These are phyloP conservation scores for Syzygium syzygioides DNA, from an alignment of 441 rosid genomes.

Conservation along the genomic window DNA sequence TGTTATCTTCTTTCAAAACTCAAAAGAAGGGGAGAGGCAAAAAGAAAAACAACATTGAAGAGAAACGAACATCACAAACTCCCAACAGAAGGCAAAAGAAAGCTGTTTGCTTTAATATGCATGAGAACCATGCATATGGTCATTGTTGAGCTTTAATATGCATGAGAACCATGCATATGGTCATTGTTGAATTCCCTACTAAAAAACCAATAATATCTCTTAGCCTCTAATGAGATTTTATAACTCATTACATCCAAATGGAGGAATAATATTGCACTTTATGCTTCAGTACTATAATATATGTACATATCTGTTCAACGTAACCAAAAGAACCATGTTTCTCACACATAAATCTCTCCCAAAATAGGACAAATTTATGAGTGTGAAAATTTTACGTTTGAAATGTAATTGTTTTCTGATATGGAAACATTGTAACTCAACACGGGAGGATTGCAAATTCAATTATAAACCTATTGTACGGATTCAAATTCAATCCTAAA, in stretches of 20 bases:
- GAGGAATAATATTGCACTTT: not conserved
- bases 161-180: not conserved
- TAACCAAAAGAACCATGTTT: not conserved
- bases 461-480: not conserved
- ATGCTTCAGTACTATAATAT: not conserved
- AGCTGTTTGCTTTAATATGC: not conserved
- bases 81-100: not conserved
- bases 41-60: not conserved
- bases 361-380: not conserved
- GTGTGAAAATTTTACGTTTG: not conserved
- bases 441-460: not conserved
- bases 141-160: not conserved
- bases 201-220: not conserved
- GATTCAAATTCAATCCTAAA: not conserved
- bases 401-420: not conserved
- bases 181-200: not conserved
- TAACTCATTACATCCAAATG: not conserved
- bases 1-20: not conserved
- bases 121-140: not conserved
- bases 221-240: not conserved
- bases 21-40: not conserved
- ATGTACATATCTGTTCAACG: not conserved
- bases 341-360: not conserved
- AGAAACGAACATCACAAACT: not conserved
- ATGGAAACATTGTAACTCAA: not conserved